Conservation (phyloP, 352 stramenopile genomes). For the Stramenopiles sp. region DNA sequence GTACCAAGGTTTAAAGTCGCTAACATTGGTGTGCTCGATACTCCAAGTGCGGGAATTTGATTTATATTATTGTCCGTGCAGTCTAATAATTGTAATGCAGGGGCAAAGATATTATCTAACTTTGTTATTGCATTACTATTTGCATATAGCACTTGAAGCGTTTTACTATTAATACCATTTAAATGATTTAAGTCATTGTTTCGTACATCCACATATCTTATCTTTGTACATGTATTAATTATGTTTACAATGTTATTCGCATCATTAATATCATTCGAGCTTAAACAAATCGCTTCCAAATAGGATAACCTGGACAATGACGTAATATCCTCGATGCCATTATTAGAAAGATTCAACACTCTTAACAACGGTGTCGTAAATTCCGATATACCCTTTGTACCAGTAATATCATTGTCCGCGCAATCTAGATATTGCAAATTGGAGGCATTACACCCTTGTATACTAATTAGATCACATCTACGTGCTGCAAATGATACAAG, state of each 20-base stretch:
- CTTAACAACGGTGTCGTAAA: neutral
- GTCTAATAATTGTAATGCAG: too few relatives aligned
- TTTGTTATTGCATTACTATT: too few relatives aligned
- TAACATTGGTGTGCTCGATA: too few relatives aligned
- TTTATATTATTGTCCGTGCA: too few relatives aligned
- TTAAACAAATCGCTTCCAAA: neutral
- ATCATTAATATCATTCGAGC: neutral
- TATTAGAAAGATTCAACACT: neutral
- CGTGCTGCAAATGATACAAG: neutral
- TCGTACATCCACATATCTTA: neutral
- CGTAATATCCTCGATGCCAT: neutral
- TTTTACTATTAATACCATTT: too few relatives aligned
- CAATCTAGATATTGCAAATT: neutral
- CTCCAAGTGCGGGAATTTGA: too few relatives aligned
- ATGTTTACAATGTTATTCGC: neutral
- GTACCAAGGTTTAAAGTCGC: too few relatives aligned
- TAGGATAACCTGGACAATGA: neutral
- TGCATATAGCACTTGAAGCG: too few relatives aligned
- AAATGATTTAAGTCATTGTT: neutral
- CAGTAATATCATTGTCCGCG: neutral
- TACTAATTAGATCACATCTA: neutral
- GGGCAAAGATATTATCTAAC: too few relatives aligned
- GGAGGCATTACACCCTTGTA: neutral
- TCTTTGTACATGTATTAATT: neutral
- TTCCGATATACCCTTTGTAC: neutral